Base-by-base conservation (phyloP, 176 grass and related monocot species). In the Bonia amplexicaulis region DNA sequence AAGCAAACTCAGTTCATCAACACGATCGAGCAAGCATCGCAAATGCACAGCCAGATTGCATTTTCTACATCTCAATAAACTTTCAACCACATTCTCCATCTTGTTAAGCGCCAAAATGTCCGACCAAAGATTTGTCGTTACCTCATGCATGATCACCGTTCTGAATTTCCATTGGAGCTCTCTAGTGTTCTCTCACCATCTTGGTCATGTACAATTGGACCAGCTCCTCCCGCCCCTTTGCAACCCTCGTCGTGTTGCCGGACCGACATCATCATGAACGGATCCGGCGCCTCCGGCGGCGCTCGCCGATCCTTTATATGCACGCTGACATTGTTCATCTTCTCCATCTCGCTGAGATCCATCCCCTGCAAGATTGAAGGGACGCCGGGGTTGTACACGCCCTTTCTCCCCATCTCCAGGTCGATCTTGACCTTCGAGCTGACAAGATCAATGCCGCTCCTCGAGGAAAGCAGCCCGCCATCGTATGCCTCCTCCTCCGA, bases 281-380 rank as follows among this genome's bases (percentile, higher is more conserved):
- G 78, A 69, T 92, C 91, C 45, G 89, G 78, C 16, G 79, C 85
- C 72, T 79, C 87, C 20, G 67, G 66, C 12, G 72, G 27, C 8
- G 55, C 45, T 12, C 71, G 23, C 57, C 91, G 75, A 27, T 86
- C 91, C 76, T 95, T 93, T 2, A 93, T n/a, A 26, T 91, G 87
- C 51, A 85, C 72, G 4, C 63, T 88, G 9, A 14, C 20, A 7
- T 4, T 12, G 55, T 72, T 45, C 77, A 79, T 49, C 71, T 82
- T 91, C 82, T 90, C 91, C 76, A 90, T 82, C 25, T 82, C 70
- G 12, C 37, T 29, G 81, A 86, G 92, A 73, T 93, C 89, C 53
- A 93, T 47, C 58, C 86, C 88, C 73, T 83, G 91, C 70, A 98
- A 69, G 66, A 93, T 95, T 7, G 37, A 71, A 2, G 96, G 89